Percentiles rank a stretch among this genome's conserved stretches.
phyloP scores from a whole-genome alignment of 352 stramenopile species.

The Saprolegnia parasitica region DNA sequence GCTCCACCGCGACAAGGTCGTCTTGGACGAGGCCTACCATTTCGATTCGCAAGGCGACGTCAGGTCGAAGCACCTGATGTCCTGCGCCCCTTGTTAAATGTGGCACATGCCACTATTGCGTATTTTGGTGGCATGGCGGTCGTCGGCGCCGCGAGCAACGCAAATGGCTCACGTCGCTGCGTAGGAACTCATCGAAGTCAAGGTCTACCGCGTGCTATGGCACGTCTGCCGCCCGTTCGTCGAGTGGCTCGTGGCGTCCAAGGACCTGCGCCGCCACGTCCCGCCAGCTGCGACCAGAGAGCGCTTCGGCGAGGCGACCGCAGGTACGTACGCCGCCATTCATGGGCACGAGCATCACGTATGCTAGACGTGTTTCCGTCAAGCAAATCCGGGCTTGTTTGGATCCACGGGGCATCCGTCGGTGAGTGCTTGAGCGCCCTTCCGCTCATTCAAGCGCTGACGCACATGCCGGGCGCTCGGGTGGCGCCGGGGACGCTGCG shows the following conservation, averaged over 20 bases:
- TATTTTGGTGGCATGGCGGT: neutral
- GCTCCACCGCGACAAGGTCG: too few relatives aligned
- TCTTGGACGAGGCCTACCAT: too few relatives aligned
- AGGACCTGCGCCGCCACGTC: slow-evolving; percentile 43
- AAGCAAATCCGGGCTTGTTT: slow-evolving; percentile 32
- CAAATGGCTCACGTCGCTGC: neutral
- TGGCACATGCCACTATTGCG: slow-evolving; percentile 1
- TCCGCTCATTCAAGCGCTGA: slow-evolving; percentile 51
- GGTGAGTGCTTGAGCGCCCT: slow-evolving; percentile 67
- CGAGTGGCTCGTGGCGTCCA: slow-evolving; percentile 48
- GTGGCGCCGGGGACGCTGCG: slow-evolving; percentile 16
- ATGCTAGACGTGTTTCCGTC: slow-evolving; percentile 13
- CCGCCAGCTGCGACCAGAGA: slow-evolving; percentile 36
- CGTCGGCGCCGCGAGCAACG: neutral
- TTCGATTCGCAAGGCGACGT: too few relatives aligned
- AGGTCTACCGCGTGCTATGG: slow-evolving; percentile 54
- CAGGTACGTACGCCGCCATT: neutral
- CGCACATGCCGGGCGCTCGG: slow-evolving; percentile 29
- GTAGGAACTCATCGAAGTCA: slow-evolving; percentile 7
- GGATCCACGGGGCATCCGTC: slow-evolving; percentile 72
- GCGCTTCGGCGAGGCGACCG: slow-evolving; percentile 43
- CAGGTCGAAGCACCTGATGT: too few relatives aligned
- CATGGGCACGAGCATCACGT: neutral
- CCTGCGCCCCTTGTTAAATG: too few relatives aligned
- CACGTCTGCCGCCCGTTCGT: slow-evolving; percentile 46